Percentiles rank a stretch among this genome's conserved stretches.
phyloP scores from a whole-genome alignment of 495 filamentous ascomycete species.

The Penicillium paxilli region DNA sequence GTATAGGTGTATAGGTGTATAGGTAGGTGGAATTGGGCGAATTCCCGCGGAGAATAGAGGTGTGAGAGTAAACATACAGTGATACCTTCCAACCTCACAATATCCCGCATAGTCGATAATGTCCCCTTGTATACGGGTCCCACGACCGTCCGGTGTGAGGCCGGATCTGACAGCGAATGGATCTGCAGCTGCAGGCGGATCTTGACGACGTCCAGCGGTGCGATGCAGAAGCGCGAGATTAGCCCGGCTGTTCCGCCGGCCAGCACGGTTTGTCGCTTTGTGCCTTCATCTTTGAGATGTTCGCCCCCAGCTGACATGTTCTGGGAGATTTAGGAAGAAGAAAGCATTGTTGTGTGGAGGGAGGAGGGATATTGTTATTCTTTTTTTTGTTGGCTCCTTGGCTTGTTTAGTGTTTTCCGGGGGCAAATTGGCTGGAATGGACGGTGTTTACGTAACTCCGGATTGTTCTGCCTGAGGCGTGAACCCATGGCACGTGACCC shows the following conservation, averaged over 20 bases:
- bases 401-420: no score
- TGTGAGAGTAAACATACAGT: constrained; percentile 42
- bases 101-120: constrained; percentile 70
- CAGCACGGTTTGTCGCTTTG: constrained; percentile 73
- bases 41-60: no score
- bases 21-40: neutral
- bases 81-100: constrained; percentile 76
- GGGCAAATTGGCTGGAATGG: no score
- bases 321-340: constrained; percentile 20
- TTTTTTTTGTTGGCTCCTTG: no score
- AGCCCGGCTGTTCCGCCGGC: constrained; percentile 89
- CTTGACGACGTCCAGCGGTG: constrained; percentile 93
- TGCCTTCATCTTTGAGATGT: constrained; percentile 93
- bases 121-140: constrained; percentile 81
- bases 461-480: no score
- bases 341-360: neutral
- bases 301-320: constrained; percentile 74
- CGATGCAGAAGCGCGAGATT: constrained; percentile 90
- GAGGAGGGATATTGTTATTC: no score
- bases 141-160: constrained; percentile 48
- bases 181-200: constrained; percentile 92
- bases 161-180: constrained; percentile 72
- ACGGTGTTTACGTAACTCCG: no score
- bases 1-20: no score
- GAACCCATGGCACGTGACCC: no score